Evolutionary conservation across 306 rosid species (phyloP), one percentile per base, ranked within the genome.

Genomic region (Herpetospermum pedunculosum): DNA sequence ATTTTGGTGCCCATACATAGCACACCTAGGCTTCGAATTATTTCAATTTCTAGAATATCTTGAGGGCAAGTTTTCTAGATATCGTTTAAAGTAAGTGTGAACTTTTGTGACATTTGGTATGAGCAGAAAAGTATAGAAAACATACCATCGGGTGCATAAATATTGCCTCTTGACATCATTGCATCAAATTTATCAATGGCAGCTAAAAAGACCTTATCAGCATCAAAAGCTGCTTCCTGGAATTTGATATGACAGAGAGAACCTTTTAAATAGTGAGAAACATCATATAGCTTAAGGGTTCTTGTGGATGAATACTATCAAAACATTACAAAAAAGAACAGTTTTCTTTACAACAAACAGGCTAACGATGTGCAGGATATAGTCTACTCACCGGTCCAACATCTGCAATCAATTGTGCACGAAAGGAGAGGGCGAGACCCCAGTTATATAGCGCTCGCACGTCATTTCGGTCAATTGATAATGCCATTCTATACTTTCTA

Each of bases 341-440:
- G 62, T 8, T 15, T 25, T 49, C 53, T 68, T 14, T 14, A 43
- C 54, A 3, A 43, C 47, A 43, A 25, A 19, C 41, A 72, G 52
- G 62, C n/a, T 59, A 62, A 68, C 54, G n/a, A 57, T 30, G 53
- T 25, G 47, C 43, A 68, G 55, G 80, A 37, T 8, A 35, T 38
- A 83, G 67, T n/a, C n/a, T 67, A 78, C 92, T 52, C 90, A 94
- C 99, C 44, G 96, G 97, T 59, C 97, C 99, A 76, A 94, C 87
- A 73, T 94, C 97, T 18, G 97, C 86, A 53, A 94, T 86, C 84
- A 94, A 81, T 58, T 94, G 98, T 58, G 91, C 99, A 55, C 99
- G 96, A 80, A 91, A 89, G 72, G 89, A 86, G 72, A 94, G 97
- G 74, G 99, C 99, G 74, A 94, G 96, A 68, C 99, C 99, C 99